A percentile compares a stretch with the other conserved stretches of the same genome.
Conservation (phyloP, 192 early-diverging fungal genomes). For the Backusella tarrabulga region DNA sequence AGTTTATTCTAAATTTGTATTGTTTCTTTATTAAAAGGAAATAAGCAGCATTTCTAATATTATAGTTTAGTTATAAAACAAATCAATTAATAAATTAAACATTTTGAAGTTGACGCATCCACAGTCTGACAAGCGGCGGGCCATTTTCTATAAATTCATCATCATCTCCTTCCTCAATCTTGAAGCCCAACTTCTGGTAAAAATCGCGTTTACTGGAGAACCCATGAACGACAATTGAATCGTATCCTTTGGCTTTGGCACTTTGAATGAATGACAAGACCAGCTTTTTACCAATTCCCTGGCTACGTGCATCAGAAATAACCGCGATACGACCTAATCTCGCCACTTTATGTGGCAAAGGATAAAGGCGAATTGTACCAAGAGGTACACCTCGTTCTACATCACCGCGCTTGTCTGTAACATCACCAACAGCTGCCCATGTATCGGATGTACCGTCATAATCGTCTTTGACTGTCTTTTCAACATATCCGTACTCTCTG, state of each 20-base stretch:
- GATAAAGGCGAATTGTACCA: conserved; percentile 22
- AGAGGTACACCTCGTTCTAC: conserved; percentile 8
- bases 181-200: conserved; percentile 26
- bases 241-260: not conserved
- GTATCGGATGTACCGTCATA: not conserved
- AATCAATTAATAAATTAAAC: not conserved
- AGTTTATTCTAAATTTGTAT: not conserved
- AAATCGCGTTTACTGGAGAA: conserved; percentile 22
- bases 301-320: conserved; percentile 17
- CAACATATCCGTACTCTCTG: not conserved
- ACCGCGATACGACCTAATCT: conserved; percentile 31
- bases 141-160: conserved; percentile 30
- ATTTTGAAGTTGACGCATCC: conserved; percentile 6
- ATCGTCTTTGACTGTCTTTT: not conserved
- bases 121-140: conserved; percentile 24
- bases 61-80: not conserved
- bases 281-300: conserved; percentile 17
- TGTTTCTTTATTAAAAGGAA: not conserved
- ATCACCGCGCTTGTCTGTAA: not conserved
- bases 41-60: not conserved
- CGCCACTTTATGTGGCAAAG: conserved; percentile 13
- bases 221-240: conserved; percentile 18
- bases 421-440: not conserved
- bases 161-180: conserved; percentile 24
- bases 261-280: conserved; percentile 8